These are phyloP conservation scores for Chlorella sp. DNA, from an alignment of 139 green algal genomes.

Conservation along the genomic window DNA sequence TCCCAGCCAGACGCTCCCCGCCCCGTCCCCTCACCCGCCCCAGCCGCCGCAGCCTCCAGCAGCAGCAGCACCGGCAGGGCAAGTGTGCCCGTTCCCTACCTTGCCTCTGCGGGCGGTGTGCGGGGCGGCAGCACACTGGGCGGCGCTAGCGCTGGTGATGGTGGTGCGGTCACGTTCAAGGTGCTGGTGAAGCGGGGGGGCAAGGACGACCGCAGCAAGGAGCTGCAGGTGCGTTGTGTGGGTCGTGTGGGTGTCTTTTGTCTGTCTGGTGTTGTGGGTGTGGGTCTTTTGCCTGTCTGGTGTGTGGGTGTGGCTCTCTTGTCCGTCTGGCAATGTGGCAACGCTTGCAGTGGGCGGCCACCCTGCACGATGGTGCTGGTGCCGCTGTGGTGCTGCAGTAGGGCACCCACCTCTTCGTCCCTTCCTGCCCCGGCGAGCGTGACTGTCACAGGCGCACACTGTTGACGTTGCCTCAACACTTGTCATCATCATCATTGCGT, in stretches of 20 bases:
- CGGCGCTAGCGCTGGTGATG: not conserved
- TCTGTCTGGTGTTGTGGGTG: not conserved
- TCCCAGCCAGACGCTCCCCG: not conserved
- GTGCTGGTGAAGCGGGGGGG: conserved; percentile 52
- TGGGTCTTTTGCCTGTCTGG: no score
- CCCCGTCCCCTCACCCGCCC: not conserved
- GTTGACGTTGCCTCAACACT: no score
- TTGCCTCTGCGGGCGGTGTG: not conserved
- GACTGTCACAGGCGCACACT: no score
- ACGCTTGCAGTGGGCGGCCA: no score
- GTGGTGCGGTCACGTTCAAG: conserved; percentile 31
- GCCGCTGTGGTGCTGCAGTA: no score
- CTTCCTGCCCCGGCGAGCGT: no score
- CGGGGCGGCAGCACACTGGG: not conserved
- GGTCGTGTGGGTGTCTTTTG: not conserved
- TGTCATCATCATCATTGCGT: no score
- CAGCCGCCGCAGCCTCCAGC: not conserved
- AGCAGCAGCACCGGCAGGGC: not conserved
- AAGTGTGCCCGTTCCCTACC: conserved; percentile 2
- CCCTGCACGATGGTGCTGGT: no score
- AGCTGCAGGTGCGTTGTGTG: conserved; percentile 27
- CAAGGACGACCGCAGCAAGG: conserved; percentile 39
- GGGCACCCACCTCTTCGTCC: no score
- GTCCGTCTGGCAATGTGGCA: no score
- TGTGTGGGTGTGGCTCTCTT: no score